Conservation (phyloP, 2,329 filamentous ascomycete species). For the Exophiala spinifera region DNA sequence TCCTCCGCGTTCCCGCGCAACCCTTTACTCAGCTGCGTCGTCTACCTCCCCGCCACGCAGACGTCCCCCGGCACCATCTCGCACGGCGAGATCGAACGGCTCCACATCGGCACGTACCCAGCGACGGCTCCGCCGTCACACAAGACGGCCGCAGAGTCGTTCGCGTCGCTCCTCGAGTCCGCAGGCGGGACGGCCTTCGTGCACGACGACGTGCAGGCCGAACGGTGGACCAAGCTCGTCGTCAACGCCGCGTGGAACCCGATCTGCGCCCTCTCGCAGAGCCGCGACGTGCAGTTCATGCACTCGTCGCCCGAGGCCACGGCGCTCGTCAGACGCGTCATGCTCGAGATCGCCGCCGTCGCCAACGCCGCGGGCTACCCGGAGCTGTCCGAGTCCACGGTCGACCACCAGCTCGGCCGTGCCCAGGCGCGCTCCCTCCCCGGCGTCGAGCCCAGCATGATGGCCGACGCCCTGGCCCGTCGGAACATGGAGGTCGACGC, state of each 20-base stretch:
- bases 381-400: conserved; percentile 36
- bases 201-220: conserved; percentile 54
- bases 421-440: conserved; percentile 37
- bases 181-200: conserved; percentile 49
- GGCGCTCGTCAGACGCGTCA: conserved; percentile 37
- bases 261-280: conserved; percentile 55
- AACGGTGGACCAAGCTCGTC: conserved; percentile 60
- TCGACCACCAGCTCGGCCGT: conserved; percentile 38
- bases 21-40: conserved; percentile 55
- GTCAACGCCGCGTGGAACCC: conserved; percentile 63
- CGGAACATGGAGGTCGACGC: conserved; percentile 50
- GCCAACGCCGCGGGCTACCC: conserved; percentile 42
- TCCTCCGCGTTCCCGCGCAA: conserved; percentile 47
- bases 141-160: conserved; percentile 34
- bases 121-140: conserved; percentile 28
- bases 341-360: conserved; percentile 46
- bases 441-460: conserved; percentile 50
- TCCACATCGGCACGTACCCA: conserved; percentile 53
- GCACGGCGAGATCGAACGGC: conserved; percentile 46
- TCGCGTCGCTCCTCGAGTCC: conserved; percentile 42
- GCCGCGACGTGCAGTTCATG: conserved; percentile 53
- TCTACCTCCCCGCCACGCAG: conserved; percentile 54
- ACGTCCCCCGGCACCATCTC: conserved; percentile 47
- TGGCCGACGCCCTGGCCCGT: conserved; percentile 44
- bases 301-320: conserved; percentile 39